phyloP scores from a whole-genome alignment of 2,329 filamentous ascomycete genomes.

The Ophiocordyceps sinensis region DNA sequence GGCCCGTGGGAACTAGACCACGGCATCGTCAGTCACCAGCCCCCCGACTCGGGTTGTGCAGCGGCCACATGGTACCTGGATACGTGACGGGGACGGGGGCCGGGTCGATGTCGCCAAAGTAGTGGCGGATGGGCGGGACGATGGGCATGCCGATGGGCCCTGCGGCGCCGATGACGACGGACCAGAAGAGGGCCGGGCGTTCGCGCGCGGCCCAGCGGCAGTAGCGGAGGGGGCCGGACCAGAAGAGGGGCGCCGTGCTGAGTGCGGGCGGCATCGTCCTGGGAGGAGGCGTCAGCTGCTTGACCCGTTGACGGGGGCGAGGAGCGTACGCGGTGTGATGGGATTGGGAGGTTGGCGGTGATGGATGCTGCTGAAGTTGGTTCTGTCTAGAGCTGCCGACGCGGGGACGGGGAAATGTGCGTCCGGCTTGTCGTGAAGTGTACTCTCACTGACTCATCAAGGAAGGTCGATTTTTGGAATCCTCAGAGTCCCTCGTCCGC shows the following conservation, averaged over 20 bases:
- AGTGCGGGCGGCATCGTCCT: slow-evolving; percentile 39
- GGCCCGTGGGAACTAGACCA: slow-evolving; percentile 47
- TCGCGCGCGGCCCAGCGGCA: slow-evolving; percentile 76
- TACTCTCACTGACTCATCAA: too few relatives aligned
- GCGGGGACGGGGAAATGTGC: too few relatives aligned
- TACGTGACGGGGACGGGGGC: slow-evolving; percentile 75
- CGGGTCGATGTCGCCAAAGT: slow-evolving; percentile 60
- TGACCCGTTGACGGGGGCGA: background rate
- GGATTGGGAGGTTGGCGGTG: too few relatives aligned
- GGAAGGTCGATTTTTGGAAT: too few relatives aligned
- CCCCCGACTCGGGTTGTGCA: background rate
- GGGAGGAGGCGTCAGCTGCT: background rate
- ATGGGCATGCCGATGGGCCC: slow-evolving; percentile 58
- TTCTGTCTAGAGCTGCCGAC: too few relatives aligned
- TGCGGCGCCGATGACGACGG: slow-evolving; percentile 54
- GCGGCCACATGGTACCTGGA: slow-evolving; percentile 52
- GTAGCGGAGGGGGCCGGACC: slow-evolving; percentile 70
- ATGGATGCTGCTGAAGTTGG: too few relatives aligned
- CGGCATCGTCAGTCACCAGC: background rate
- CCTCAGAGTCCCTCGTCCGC: too few relatives aligned
- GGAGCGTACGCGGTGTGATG: too few relatives aligned
- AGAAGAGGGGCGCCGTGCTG: slow-evolving; percentile 51
- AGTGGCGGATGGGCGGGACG: slow-evolving; percentile 59
- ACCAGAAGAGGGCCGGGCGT: slow-evolving; percentile 86
- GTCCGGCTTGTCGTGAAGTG: too few relatives aligned